Percentiles rank a stretch among this genome's conserved stretches.
Conservation (phyloP, 78 protist species). For the Protostelium mycophagum region DNA sequence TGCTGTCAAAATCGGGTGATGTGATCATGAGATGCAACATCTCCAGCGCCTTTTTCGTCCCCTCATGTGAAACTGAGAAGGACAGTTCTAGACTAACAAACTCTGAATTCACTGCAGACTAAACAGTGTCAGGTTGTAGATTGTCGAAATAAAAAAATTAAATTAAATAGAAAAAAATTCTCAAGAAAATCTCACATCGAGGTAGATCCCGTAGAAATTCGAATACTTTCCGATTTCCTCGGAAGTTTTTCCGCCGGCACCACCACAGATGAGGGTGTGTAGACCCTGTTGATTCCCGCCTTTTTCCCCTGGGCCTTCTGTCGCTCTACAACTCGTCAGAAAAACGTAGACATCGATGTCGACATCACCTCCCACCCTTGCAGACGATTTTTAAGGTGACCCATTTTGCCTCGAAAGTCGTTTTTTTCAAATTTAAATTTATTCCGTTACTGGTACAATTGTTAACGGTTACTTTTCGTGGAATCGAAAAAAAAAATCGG, state of each 20-base stretch:
- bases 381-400: neutral
- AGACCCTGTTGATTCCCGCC: neutral
- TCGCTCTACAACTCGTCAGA: too few relatives aligned
- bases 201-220: neutral
- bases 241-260: neutral
- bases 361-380: too few relatives aligned
- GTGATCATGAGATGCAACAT: neutral
- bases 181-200: neutral
- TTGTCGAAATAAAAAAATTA: neutral
- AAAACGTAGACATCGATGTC: too few relatives aligned
- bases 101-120: neutral
- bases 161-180: too few relatives aligned
- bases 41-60: neutral
- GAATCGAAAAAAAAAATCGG: too few relatives aligned
- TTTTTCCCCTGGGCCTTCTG: neutral
- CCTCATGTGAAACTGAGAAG: neutral
- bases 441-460: neutral
- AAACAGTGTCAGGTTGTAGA: neutral
- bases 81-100: neutral
- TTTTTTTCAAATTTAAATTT: neutral
- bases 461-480: too few relatives aligned
- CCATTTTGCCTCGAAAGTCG: neutral
- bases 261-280: neutral
- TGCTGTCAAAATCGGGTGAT: neutral
- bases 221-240: neutral